Percentiles rank a stretch among this genome's conserved stretches.
phyloP scores from a whole-genome alignment of 305 asterid genomes.

The Solanum hybrid region DNA sequence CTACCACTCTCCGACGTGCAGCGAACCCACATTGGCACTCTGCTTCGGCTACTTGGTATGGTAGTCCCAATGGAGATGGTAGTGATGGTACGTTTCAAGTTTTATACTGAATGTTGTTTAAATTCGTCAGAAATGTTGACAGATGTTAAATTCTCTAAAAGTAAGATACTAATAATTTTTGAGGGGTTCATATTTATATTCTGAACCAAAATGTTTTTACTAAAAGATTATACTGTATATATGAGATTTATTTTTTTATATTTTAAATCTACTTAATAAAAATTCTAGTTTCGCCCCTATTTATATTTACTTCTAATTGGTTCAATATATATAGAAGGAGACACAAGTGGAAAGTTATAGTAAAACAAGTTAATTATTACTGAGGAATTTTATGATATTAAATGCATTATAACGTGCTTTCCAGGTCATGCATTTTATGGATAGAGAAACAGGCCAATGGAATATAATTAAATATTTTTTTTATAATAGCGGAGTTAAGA shows the following conservation, averaged over 20 bases:
- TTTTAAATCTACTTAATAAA: no score
- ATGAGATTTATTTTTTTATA: no score
- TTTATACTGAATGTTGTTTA: not conserved
- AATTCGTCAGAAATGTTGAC: no score
- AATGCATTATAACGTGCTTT: not conserved
- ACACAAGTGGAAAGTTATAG: not conserved
- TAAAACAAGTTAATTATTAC: not conserved
- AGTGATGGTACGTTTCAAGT: not conserved
- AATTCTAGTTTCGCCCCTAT: no score
- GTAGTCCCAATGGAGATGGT: conserved; percentile 9
- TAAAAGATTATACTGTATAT: no score
- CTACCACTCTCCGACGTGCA: not conserved
- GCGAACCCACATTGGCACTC: not conserved
- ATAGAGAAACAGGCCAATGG: not conserved
- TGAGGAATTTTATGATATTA: not conserved
- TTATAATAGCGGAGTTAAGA: no score
- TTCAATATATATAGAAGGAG: no score
- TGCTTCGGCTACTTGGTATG: conserved; percentile 9
- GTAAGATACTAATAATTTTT: no score
- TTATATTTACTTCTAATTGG: no score
- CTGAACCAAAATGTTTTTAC: no score
- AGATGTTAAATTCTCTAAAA: no score
- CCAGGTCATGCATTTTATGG: not conserved
- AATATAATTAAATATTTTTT: not conserved
- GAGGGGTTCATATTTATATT: not conserved